phyloP scores from a whole-genome alignment of 129 eudicot genomes.

The Heracleum sosnowskyi region DNA sequence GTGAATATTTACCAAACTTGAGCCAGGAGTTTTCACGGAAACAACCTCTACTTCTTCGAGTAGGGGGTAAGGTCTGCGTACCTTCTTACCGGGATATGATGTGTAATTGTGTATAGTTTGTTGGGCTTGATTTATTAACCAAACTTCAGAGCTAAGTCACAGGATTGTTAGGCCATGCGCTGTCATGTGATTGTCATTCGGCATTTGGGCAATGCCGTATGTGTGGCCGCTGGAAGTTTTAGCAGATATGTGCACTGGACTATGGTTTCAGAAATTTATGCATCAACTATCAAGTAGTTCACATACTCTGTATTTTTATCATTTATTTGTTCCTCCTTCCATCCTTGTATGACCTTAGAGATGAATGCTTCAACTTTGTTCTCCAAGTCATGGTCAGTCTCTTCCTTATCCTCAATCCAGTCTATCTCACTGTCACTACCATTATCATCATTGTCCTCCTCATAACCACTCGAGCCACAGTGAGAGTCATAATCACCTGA shows the following conservation, averaged over 20 bases:
- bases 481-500: constrained; percentile 1
- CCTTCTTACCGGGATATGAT: background rate
- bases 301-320: background rate
- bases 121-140: background rate
- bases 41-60: background rate
- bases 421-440: constrained; percentile 12
- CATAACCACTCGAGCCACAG: constrained; percentile 20
- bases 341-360: constrained; percentile 19
- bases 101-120: background rate
- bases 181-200: background rate
- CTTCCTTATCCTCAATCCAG: constrained; percentile 13
- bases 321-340: constrained; percentile 21
- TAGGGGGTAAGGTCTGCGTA: background rate
- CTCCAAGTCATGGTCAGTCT: constrained; percentile 8
- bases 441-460: constrained; percentile 18
- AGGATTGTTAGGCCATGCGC: background rate
- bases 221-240: background rate
- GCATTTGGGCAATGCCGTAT: background rate
- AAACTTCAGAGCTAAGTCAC: background rate
- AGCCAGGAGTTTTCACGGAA: background rate
- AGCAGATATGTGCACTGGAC: background rate
- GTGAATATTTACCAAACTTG: background rate
- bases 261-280: background rate
- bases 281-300: constrained; percentile 1
- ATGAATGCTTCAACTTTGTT: constrained; percentile 25